These are phyloP conservation scores for Saccharum spontaneum DNA, from an alignment of 176 grass and related monocot genomes.

Conservation along the genomic window DNA sequence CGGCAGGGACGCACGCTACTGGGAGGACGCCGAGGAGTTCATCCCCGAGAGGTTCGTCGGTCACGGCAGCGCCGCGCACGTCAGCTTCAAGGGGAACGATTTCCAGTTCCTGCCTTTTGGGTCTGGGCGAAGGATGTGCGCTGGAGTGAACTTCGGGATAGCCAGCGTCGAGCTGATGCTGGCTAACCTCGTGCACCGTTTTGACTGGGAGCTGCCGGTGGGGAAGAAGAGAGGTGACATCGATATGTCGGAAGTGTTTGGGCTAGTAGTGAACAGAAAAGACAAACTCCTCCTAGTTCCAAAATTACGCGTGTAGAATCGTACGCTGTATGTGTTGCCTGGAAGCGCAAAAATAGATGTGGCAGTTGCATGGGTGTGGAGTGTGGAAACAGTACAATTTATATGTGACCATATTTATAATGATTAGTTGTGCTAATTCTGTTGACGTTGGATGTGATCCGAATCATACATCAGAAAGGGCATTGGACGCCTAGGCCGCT, in stretches of 20 bases:
- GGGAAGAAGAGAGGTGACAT: neutral
- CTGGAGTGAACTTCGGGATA: neutral
- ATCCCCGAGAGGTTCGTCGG: neutral
- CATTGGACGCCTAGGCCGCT: no score
- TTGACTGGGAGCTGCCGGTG: neutral
- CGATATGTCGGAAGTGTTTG: constrained; percentile 47
- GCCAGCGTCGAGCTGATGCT: constrained; percentile 7
- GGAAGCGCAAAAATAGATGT: no score
- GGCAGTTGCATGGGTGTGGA: no score
- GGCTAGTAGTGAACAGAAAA: constrained; percentile 19
- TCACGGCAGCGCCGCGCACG: neutral
- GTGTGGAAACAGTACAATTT: no score
- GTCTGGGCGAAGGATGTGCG: neutral
- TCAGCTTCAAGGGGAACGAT: neutral
- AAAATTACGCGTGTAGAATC: neutral
- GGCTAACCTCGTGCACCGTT: neutral
- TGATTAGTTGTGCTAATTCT: no score
- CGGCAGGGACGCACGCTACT: neutral
- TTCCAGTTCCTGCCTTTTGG: constrained; percentile 9
- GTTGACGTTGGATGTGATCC: no score
- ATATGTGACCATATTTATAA: no score
- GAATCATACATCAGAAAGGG: no score
- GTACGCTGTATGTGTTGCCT: no score
- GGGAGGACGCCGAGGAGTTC: constrained; percentile 16
- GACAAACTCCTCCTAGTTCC: constrained; percentile 38